Conservation (phyloP, 306 rosid genomes). For the Geum urbanum region DNA sequence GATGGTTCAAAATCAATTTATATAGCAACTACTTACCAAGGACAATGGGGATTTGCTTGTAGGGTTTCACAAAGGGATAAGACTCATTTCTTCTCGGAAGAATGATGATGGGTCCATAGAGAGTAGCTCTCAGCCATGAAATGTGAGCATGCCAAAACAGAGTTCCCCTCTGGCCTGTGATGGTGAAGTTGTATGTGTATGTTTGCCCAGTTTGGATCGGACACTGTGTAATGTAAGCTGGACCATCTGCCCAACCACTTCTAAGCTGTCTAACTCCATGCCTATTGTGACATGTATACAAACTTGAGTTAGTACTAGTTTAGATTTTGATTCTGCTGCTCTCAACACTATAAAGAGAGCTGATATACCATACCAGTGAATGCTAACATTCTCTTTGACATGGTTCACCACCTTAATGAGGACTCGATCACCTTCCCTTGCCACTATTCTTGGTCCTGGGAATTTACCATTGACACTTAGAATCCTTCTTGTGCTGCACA, state of each 20-base stretch:
- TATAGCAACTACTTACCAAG: slow-evolving; percentile 42
- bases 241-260: slow-evolving; percentile 84
- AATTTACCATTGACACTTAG: slow-evolving; percentile 60
- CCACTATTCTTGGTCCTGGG: slow-evolving; percentile 68
- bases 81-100: slow-evolving; percentile 60
- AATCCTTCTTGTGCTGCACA: slow-evolving; percentile 67
- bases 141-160: slow-evolving; percentile 80
- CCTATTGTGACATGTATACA: too few species aligned
- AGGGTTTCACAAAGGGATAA: slow-evolving; percentile 68
- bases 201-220: slow-evolving; percentile 65
- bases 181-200: slow-evolving; percentile 67
- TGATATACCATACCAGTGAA: slow-evolving; percentile 60
- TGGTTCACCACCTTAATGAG: slow-evolving; percentile 60
- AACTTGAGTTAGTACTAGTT: neutral
- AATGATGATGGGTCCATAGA: slow-evolving; percentile 73
- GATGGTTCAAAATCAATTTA: neutral
- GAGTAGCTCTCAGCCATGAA: slow-evolving; percentile 70
- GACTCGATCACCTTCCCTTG: slow-evolving; percentile 81
- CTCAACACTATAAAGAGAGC: neutral
- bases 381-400: slow-evolving; percentile 52
- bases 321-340: neutral
- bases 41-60: slow-evolving; percentile 60
- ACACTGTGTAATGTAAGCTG: slow-evolving; percentile 83
- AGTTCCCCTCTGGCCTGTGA: slow-evolving; percentile 75
- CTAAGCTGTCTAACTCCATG: slow-evolving; percentile 66